phyloP scores from a whole-genome alignment of 2,329 filamentous ascomycete genomes.

The Aciculosporium take region DNA sequence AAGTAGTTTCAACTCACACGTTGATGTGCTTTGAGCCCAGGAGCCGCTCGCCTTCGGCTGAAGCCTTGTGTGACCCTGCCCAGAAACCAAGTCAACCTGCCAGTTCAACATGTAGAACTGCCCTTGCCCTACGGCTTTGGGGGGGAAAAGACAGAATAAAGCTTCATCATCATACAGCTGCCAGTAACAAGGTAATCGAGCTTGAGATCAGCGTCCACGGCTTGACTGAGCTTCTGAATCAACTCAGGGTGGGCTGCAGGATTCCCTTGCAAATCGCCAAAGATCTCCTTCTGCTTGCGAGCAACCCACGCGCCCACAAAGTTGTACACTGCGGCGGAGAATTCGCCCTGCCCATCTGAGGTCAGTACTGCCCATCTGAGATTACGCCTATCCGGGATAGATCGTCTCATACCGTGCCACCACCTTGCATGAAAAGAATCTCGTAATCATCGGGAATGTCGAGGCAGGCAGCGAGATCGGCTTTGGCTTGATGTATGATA shows the following conservation, averaged over 20 bases:
- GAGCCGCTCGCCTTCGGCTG: constrained; percentile 65
- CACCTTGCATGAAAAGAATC: constrained; percentile 74
- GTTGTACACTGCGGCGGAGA: constrained; percentile 74
- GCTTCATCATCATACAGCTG: constrained; percentile 35
- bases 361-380: no score
- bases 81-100: background rate
- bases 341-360: constrained; percentile 51
- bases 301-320: constrained; percentile 71
- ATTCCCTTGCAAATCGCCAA: constrained; percentile 38
- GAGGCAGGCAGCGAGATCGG: constrained; percentile 56
- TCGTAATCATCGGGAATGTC: constrained; percentile 81
- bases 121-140: no score
- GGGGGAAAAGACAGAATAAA: background rate
- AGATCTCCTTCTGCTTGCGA: constrained; percentile 45
- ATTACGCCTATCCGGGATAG: background rate
- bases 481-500: constrained; percentile 68
- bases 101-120: no score
- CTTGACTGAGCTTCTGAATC: constrained; percentile 31
- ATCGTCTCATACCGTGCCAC: constrained; percentile 37
- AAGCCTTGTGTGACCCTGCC: constrained; percentile 59
- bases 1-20: constrained; percentile 29
- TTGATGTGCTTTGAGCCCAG: constrained; percentile 71
- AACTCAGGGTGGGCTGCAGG: constrained; percentile 34
- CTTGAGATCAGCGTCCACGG: constrained; percentile 49
- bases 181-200: constrained; percentile 87